A percentile compares a stretch with the other conserved stretches of the same genome.
These are phyloP conservation scores for Calocybe cyanea DNA, from an alignment of 768 basidiomycete species.

Conservation along the genomic window DNA sequence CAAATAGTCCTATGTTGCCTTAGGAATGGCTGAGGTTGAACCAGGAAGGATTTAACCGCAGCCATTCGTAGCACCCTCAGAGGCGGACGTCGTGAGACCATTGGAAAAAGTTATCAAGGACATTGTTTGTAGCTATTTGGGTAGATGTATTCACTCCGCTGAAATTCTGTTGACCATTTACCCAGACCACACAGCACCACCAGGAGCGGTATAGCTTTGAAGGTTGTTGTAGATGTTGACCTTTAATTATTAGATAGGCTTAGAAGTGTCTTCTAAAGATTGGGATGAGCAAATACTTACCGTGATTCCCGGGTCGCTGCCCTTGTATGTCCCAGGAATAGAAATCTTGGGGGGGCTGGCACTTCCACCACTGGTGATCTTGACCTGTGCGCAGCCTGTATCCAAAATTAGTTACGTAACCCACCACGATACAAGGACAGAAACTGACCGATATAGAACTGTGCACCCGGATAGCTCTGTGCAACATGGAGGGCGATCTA, in stretches of 20 bases:
- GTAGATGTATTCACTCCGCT: not conserved
- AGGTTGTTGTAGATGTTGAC: conserved; percentile 57
- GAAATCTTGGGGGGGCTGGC: conserved; percentile 46
- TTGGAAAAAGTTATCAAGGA: conserved; percentile 1
- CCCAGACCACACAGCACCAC: conserved; percentile 36
- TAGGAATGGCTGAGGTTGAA: too few species aligned
- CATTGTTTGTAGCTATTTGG: too few species aligned
- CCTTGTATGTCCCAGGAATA: conserved; percentile 44
- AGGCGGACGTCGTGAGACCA: conserved; percentile 5
- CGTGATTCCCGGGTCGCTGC: conserved; percentile 48
- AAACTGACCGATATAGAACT: conserved; percentile 41
- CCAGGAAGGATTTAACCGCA: not conserved
- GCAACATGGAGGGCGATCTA: conserved; percentile 37
- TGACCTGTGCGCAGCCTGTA: conserved; percentile 46
- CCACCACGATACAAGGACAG: not conserved
- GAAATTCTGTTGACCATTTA: conserved; percentile 16
- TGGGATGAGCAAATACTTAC: conserved; percentile 18
- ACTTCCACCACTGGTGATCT: conserved; percentile 40
- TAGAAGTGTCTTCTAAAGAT: not conserved
- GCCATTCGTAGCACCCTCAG: too few species aligned
- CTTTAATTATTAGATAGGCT: conserved; percentile 12
- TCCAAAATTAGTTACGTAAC: not conserved
- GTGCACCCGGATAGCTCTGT: conserved; percentile 42
- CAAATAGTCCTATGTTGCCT: not conserved
- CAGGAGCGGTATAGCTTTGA: conserved; percentile 44